A percentile compares a stretch with the other conserved stretches of the same genome.
These are phyloP conservation scores for Aureobasidium subglaciale DNA, from an alignment of 2,329 filamentous ascomycete species.

Conservation along the genomic window DNA sequence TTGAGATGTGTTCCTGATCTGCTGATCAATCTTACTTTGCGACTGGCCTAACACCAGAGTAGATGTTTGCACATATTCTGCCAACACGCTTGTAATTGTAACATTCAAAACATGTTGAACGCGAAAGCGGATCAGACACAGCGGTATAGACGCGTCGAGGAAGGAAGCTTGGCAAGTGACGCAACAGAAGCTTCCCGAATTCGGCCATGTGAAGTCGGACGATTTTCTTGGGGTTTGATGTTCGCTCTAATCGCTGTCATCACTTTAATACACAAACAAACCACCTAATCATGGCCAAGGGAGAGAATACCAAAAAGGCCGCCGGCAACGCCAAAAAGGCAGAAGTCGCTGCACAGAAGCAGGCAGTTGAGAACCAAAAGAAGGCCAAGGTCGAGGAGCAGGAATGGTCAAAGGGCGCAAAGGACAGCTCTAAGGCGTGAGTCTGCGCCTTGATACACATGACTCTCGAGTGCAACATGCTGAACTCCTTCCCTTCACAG, in stretches of 20 bases:
- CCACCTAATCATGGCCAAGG: slow-evolving; percentile 60
- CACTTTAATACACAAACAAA: not conserved
- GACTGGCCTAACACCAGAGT: too few species aligned
- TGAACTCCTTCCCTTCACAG: slow-evolving; percentile 42
- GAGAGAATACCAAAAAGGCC: slow-evolving; percentile 83
- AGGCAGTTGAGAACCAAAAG: slow-evolving; percentile 61
- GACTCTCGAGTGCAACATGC: not conserved
- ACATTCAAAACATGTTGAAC: too few species aligned
- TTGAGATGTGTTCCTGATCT: too few species aligned
- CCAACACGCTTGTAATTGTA: too few species aligned
- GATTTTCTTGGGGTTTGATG: not conserved
- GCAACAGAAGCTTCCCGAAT: slow-evolving; percentile 9
- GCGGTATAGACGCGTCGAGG: not conserved
- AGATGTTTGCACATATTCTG: too few species aligned
- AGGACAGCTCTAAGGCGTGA: slow-evolving; percentile 81
- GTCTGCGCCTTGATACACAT: slow-evolving; percentile 28
- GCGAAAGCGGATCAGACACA: too few species aligned
- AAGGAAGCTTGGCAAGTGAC: not conserved
- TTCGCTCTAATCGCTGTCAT: not conserved
- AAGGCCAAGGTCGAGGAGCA: slow-evolving; percentile 60
- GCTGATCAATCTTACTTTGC: too few species aligned
- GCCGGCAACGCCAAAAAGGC: slow-evolving; percentile 89
- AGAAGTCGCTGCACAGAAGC: slow-evolving; percentile 74
- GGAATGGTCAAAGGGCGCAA: slow-evolving; percentile 80
- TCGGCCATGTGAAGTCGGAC: not conserved